These are phyloP conservation scores for Diplocarpon rosae DNA, from an alignment of 2,329 filamentous ascomycete species.

Conservation along the genomic window DNA sequence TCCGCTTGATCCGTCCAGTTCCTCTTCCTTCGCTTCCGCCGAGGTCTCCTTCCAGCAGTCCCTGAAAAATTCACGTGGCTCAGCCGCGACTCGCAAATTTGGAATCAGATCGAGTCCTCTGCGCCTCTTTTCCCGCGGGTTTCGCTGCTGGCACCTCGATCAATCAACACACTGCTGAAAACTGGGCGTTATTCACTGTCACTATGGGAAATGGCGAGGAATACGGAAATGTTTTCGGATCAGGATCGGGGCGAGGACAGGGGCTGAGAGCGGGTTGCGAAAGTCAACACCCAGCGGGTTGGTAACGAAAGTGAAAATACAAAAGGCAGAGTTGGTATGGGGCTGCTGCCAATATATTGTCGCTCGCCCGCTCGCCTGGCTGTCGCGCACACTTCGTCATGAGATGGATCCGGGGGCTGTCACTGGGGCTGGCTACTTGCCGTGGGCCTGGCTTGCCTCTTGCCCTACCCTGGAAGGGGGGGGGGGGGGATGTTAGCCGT, in stretches of 20 bases:
- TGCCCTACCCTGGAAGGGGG: neutral
- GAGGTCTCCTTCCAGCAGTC: neutral
- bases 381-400: conserved; percentile 18
- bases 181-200: too few relatives aligned
- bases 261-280: conserved; percentile 5
- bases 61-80: conserved; percentile 17
- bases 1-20: neutral
- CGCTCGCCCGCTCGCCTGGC: conserved; percentile 13
- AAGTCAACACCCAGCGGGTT: conserved; percentile 19
- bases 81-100: conserved; percentile 18
- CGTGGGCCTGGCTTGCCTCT: neutral
- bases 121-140: neutral
- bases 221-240: neutral
- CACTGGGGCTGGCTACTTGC: neutral
- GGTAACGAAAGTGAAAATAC: conserved; percentile 25
- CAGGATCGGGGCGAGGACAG: neutral
- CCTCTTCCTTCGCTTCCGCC: neutral
- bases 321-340: conserved; percentile 21
- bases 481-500: neutral
- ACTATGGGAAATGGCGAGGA: too few relatives aligned
- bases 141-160: neutral
- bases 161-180: too few relatives aligned
- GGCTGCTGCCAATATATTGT: conserved; percentile 26
- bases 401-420: conserved; percentile 10
- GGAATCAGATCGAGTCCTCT: conserved; percentile 12